Base-by-base conservation (phyloP, 73 alveolate genomes). In the Urostyla sp. region DNA sequence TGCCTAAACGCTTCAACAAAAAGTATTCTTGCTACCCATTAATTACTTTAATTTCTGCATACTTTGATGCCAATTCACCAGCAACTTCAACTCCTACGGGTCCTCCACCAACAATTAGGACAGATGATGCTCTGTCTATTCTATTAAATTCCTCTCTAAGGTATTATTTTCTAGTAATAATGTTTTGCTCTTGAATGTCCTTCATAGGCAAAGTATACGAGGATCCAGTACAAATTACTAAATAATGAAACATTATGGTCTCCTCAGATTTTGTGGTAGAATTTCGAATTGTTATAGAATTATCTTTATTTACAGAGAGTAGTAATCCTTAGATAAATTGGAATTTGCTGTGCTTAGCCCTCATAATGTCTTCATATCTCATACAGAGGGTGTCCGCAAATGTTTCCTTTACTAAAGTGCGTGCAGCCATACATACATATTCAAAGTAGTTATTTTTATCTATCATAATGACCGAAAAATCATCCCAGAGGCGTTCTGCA, bases 371-470 rank as follows among this genome's bases (percentile, higher is more conserved):
- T 3, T 28, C 36, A 20, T 48, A 49, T 48, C 61, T 67, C 23
- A 80, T 67, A 23, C 67, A 45, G 13, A 45, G 51, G 10, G 44
- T 21, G 1, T 45, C 72, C 27, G 35, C 49, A 43, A 66, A 57
- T 37, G 49, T 54, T 24, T 63, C 84, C n/a, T 28, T 23, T 1
- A 35, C 26, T 13, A 63, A 63, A 1, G 72, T 60, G 26, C 67
- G 23, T 0, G 84, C 52, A 21, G 35, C 49, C 27, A 84, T 54
- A 67, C 61, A 67, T 26, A 63, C 32, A 24, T 57, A 73, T 28
- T 81, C 91, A 69, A 81, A 81, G 73, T 48, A 72, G 56, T 81
- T 85, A 20, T 67, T 69, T 51, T 81, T 81, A 20, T 81, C 91
- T 44, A 69, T 55, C 20, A 81, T 24, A 51, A 80, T 72, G 36